Conservation (phyloP, 495 filamentous ascomycete genomes). For the Neurospora africana region DNA sequence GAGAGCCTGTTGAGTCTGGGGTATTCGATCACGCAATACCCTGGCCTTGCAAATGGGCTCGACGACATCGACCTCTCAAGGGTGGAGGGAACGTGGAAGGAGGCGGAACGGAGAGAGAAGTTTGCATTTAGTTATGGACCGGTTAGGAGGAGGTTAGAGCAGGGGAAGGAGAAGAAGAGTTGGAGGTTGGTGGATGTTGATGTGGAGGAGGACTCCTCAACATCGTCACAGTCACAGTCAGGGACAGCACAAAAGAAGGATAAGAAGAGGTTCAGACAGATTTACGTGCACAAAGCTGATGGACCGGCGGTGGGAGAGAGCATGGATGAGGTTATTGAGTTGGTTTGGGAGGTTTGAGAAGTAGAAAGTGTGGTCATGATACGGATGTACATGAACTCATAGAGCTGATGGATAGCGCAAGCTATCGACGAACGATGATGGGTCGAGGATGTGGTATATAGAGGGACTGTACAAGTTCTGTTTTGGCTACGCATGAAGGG, state of each 20-base stretch:
- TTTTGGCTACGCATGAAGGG: not conserved
- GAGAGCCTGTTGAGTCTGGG: conserved; percentile 49
- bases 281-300: conserved; percentile 15
- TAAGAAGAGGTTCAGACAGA: conserved; percentile 13
- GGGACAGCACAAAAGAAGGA: not conserved
- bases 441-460: not conserved
- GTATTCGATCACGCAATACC: conserved; percentile 49
- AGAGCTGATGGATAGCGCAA: not conserved
- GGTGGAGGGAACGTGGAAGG: conserved; percentile 54
- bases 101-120: conserved; percentile 26
- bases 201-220: not conserved
- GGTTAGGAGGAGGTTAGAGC: conserved; percentile 25
- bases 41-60: conserved; percentile 29
- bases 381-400: not conserved
- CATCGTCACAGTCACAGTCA: not conserved
- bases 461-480: not conserved
- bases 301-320: conserved; percentile 1
- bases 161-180: conserved; percentile 24
- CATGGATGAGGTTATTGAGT: conserved; percentile 25
- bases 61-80: conserved; percentile 41
- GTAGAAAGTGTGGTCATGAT: no score
- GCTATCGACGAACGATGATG: not conserved
- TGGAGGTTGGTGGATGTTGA: conserved; percentile 17
- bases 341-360: conserved; percentile 20
- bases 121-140: conserved; percentile 45